These are phyloP conservation scores for Penicillium lagena DNA, from an alignment of 495 filamentous ascomycete genomes.

Conservation along the genomic window DNA sequence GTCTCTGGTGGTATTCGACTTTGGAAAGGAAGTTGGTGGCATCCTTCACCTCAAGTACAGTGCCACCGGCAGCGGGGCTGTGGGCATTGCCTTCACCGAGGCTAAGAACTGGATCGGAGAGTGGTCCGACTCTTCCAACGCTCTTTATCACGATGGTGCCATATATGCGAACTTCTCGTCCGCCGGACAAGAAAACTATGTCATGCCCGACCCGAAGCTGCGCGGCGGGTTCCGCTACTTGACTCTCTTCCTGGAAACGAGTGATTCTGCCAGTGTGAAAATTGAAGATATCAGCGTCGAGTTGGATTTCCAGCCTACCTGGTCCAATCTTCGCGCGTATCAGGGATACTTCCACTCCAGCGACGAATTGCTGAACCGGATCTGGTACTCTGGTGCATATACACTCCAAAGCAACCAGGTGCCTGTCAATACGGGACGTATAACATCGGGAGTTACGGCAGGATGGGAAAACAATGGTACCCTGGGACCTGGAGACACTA, in stretches of 20 bases:
- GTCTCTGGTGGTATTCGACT: conserved; percentile 48
- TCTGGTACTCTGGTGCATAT: conserved; percentile 62
- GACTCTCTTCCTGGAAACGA: conserved; percentile 44
- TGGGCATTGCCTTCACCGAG: conserved; percentile 59
- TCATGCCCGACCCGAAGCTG: conserved; percentile 46
- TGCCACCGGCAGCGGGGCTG: conserved; percentile 33
- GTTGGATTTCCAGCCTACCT: conserved; percentile 56
- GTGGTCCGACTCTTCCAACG: conserved; percentile 53
- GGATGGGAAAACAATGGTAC: conserved; percentile 53
- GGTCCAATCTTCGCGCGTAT: conserved; percentile 56
- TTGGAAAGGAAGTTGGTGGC: conserved; percentile 53
- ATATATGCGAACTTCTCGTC: conserved; percentile 45
- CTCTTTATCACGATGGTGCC: conserved; percentile 46
- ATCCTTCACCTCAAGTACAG: conserved; percentile 45
- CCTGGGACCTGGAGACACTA: conserved; percentile 46
- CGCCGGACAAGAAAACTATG: conserved; percentile 36
- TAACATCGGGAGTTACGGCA: conserved; percentile 38
- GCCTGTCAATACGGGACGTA: conserved; percentile 45
- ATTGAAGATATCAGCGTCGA: conserved; percentile 40
- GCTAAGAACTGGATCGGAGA: conserved; percentile 57
- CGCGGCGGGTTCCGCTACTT: conserved; percentile 58
- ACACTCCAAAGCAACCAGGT: conserved; percentile 56
- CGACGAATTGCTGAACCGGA: conserved; percentile 53
- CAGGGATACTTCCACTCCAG: conserved; percentile 58
- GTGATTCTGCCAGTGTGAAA: conserved; percentile 25